These are phyloP conservation scores for Eucalyptus sideroxylon DNA, from an alignment of 345 rosid genomes.

Conservation along the genomic window DNA sequence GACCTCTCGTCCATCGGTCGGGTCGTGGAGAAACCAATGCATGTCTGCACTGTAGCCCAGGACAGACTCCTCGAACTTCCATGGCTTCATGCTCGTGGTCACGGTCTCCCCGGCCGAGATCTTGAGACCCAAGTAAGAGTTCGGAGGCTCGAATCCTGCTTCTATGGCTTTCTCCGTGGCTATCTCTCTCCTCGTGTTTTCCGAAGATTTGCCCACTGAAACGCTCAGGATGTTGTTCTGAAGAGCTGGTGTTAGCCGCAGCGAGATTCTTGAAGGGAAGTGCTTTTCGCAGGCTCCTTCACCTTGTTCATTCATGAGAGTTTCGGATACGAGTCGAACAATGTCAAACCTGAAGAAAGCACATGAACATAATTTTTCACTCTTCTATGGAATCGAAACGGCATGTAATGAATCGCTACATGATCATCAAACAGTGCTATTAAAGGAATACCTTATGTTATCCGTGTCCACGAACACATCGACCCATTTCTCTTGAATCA, in stretches of 20 bases:
- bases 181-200: conserved; percentile 42
- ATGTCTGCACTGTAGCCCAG: conserved; percentile 44
- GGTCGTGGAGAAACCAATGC: conserved; percentile 90
- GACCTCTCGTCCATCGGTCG: conserved; percentile 67
- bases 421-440: not conserved
- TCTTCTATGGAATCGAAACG: not conserved
- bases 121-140: conserved; percentile 47
- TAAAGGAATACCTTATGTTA: conserved; percentile 45
- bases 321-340: conserved; percentile 35
- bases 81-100: conserved; percentile 58
- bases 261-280: conserved; percentile 70
- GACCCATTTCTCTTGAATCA: conserved; percentile 45
- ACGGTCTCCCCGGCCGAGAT: conserved; percentile 44
- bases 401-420: not conserved
- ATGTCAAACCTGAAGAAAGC: conserved; percentile 46
- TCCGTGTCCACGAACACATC: conserved; percentile 53
- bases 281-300: conserved; percentile 60
- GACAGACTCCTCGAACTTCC: conserved; percentile 81
- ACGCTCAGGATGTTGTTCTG: conserved; percentile 68
- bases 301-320: conserved; percentile 54
- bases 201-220: conserved; percentile 66
- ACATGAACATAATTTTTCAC: not conserved
- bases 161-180: conserved; percentile 39
- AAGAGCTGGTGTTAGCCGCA: conserved; percentile 52
- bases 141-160: conserved; percentile 59